A percentile compares a stretch with the other conserved stretches of the same genome.
phyloP scores from a whole-genome alignment of 2,329 filamentous ascomycete genomes.

The Arthrobotrys megalospora region DNA sequence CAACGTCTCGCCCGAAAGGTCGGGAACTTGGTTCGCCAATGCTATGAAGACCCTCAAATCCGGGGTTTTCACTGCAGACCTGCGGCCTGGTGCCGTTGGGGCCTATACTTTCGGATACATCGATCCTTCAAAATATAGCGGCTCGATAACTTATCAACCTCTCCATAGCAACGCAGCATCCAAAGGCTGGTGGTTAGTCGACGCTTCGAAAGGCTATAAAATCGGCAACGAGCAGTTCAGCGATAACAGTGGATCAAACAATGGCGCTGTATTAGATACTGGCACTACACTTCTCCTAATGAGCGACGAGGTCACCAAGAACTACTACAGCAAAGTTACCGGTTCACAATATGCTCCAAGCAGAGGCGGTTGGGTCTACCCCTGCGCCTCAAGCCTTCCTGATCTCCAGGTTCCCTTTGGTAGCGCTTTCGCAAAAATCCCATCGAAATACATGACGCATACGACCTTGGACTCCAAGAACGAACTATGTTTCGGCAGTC shows the following conservation, averaged over 20 bases:
- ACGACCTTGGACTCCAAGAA: conserved; percentile 71
- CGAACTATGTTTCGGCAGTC: conserved; percentile 77
- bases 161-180: conserved; percentile 75
- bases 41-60: conserved; percentile 73
- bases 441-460: conserved; percentile 73
- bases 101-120: conserved; percentile 82
- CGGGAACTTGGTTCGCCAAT: conserved; percentile 83
- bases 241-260: conserved; percentile 8
- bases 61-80: conserved; percentile 80
- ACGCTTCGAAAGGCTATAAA: conserved; percentile 42
- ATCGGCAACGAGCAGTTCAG: conserved; percentile 25
- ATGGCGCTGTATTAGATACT: conserved; percentile 71
- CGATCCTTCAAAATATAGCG: conserved; percentile 76
- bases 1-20: conserved; percentile 74
- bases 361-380: conserved; percentile 73
- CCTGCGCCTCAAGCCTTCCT: conserved; percentile 71
- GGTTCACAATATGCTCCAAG: conserved; percentile 70
- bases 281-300: conserved; percentile 78
- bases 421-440: conserved; percentile 73
- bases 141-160: conserved; percentile 76
- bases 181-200: conserved; percentile 73
- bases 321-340: conserved; percentile 75
- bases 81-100: conserved; percentile 75
- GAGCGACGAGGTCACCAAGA: conserved; percentile 72
- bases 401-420: conserved; percentile 74